Evolutionary conservation across 108 stramenopile species (phyloP).

Genomic region (Nannochloropsis gaditana): DNA sequence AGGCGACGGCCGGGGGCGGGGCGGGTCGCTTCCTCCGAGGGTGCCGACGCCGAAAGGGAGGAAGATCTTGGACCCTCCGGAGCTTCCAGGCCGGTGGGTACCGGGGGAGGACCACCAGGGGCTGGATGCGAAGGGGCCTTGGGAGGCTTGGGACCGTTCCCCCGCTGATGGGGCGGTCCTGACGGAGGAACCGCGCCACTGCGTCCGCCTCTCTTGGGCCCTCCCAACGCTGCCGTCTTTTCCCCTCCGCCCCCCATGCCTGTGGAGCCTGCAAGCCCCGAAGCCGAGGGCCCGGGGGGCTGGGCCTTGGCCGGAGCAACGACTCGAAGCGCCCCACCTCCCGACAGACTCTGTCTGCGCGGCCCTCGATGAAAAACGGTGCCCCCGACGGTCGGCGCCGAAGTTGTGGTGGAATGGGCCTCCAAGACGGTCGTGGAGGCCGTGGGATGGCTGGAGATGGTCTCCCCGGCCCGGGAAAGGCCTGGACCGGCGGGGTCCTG

Average conservation of each 20-base stretch:
- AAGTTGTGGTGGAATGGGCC: no score
- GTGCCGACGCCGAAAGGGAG: no score
- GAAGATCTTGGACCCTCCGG: no score
- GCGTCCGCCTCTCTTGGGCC: background rate
- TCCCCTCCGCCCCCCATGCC: no score
- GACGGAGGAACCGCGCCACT: background rate
- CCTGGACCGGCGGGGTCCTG: no score
- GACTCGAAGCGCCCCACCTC: slow-evolving; percentile 4
- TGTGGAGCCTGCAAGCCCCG: no score
- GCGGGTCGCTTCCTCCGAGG: no score
- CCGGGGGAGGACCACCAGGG: background rate
- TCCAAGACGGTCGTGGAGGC: no score
- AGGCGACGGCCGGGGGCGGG: background rate
- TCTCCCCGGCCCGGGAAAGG: no score
- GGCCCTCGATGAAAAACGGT: background rate
- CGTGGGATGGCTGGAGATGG: no score
- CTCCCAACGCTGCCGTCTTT: no score
- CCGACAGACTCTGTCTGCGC: background rate
- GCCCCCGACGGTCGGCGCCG: no score
- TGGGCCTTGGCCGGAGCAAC: background rate
- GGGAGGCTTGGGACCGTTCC: background rate
- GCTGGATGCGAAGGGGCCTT: slow-evolving; percentile 2
- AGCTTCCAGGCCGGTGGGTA: background rate
- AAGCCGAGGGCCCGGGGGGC: background rate
- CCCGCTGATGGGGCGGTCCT: background rate